Evolutionary conservation across 768 basidiomycete genomes (phyloP), one percentile per base, ranked within the genome.

Genomic region (Asterophora parasitica): DNA sequence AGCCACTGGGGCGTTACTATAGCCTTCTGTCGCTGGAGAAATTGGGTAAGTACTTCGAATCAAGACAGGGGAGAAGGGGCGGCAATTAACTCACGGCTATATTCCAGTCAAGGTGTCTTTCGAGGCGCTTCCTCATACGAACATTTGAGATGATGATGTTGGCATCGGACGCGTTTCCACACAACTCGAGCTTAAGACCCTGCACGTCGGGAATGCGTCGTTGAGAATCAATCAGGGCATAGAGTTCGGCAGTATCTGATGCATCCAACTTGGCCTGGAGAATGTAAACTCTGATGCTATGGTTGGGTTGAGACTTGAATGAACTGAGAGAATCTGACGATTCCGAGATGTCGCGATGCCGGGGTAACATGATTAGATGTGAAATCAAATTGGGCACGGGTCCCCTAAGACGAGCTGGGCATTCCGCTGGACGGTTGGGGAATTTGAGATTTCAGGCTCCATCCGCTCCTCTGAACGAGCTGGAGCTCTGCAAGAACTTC

Each of bases 1-100:
- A 91, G 72, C 88, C 88, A 91, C 27, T 78, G 68, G 0, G 86
- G 85, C 2, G 76, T 82, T 9, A 91, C 85, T 17, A 89, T 74
- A 0, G 76, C 69, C 56, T 85, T 89, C 28, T 70, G 70, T 67
- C 73, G 77, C 85, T 88, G 56, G n/a, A 42, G 26, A 28, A 31
- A 20, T 12, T 31, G 34, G 4, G 34, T 26, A 30, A 47, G 50
- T 42, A n/a, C n/a, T n/a, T n/a, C n/a, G n/a, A n/a, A n/a, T n/a
- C n/a, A 37, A 55, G 42, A 37, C 34, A 44, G 19, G 17, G 45
- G 42, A 13, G 50, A 19, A 44, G 4, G n/a, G 37, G 33, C 7
- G 42, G 26, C 8, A 37, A 30, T 38, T 49, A 16, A 40, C 83
- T 61, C 60, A 88, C 88, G 20, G 85, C 82, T 28, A 81, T 55